These are phyloP conservation scores for Urochloa ruziziensis DNA, from an alignment of 176 grass and related monocot species.

Conservation along the genomic window DNA sequence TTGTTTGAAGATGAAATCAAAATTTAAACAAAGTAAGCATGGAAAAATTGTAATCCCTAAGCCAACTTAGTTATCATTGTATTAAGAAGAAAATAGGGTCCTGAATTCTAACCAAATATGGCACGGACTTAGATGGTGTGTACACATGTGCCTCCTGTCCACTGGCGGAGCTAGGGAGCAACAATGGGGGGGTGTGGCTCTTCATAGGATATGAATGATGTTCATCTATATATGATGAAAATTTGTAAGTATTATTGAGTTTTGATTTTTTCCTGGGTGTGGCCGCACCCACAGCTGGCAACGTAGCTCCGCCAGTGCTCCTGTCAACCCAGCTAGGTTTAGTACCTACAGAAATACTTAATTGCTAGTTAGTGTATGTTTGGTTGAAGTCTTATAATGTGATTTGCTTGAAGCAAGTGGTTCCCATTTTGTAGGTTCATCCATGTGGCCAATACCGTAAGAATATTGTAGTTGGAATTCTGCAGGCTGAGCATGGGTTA, in stretches of 20 bases:
- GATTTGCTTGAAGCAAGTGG: background rate
- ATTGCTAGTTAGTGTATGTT: slow-evolving; percentile 6
- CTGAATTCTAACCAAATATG: background rate
- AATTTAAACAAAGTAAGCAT: background rate
- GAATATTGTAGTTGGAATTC: slow-evolving; percentile 90
- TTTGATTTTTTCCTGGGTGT: too few species aligned
- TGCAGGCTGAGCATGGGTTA: slow-evolving; percentile 84
- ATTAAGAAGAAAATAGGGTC: background rate
- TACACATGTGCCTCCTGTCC: background rate
- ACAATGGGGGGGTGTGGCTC: too few species aligned
- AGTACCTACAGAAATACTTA: background rate
- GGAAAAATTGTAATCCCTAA: background rate
- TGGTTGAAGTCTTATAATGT: slow-evolving; percentile 6
- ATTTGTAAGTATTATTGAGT: too few species aligned
- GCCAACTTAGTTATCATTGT: background rate
- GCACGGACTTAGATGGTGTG: background rate
- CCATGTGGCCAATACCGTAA: slow-evolving; percentile 96
- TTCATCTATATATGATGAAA: too few species aligned
- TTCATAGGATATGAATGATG: too few species aligned
- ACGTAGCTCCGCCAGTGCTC: too few species aligned
- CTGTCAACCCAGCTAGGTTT: too few species aligned
- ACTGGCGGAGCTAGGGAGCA: too few species aligned
- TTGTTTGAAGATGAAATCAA: slow-evolving; percentile 9
- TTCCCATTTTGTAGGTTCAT: slow-evolving; percentile 68
- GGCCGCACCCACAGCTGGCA: too few species aligned